phyloP scores from a whole-genome alignment of 1,284 basidiomycete species.

The Ganoderma lucidum region DNA sequence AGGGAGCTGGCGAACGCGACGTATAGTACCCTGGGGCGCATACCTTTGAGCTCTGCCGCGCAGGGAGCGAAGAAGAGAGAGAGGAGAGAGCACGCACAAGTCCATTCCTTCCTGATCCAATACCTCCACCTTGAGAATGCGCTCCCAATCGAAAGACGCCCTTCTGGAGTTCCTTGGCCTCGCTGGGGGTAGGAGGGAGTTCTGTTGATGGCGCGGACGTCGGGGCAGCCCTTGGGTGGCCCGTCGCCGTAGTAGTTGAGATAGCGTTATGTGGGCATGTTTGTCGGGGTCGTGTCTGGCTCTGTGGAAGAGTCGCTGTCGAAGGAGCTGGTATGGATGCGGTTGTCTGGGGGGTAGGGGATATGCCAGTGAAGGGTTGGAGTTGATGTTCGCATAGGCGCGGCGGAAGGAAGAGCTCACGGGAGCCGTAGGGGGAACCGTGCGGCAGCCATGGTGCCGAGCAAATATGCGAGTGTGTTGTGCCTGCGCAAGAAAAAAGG shows the following conservation, averaged over 20 bases:
- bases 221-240: constrained; percentile 14
- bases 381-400: constrained; percentile 28
- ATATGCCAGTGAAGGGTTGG: constrained; percentile 22
- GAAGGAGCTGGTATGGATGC: constrained; percentile 30
- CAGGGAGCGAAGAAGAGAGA: neutral
- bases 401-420: constrained; percentile 28
- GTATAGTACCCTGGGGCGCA: constrained; percentile 28
- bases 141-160: constrained; percentile 56
- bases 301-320: constrained; percentile 25
- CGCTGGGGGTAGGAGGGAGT: constrained; percentile 52
- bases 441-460: constrained; percentile 36
- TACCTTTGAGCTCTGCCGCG: constrained; percentile 5
- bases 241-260: constrained; percentile 10
- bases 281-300: constrained; percentile 21
- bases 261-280: constrained; percentile 17
- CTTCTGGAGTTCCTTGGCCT: constrained; percentile 45
- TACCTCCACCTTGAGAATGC: constrained; percentile 51
- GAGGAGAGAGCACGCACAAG: constrained; percentile 47
- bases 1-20: constrained; percentile 40
- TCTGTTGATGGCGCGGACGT: constrained; percentile 39
- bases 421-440: constrained; percentile 43
- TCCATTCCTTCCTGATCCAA: constrained; percentile 59
- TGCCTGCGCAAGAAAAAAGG: neutral
- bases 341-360: constrained; percentile 36
- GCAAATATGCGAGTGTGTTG: neutral